These are phyloP conservation scores for Geranium rotundifolium DNA, from an alignment of 345 rosid genomes.

Conservation along the genomic window DNA sequence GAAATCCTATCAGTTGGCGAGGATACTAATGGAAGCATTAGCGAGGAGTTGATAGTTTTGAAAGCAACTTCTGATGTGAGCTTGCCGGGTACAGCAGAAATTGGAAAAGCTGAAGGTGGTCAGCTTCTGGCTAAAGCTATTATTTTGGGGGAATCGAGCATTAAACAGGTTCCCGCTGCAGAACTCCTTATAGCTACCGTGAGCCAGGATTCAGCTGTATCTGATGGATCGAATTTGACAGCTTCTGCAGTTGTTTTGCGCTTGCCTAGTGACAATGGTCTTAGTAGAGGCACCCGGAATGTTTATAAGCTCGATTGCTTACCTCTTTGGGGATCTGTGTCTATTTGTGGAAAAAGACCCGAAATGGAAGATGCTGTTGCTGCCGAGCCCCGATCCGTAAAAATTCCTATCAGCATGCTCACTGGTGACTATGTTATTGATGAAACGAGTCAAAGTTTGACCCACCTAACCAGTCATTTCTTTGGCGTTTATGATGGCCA, in stretches of 20 bases:
- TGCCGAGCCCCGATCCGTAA: constrained; percentile 45
- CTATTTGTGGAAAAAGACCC: constrained; percentile 63
- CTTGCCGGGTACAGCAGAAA: constrained; percentile 31
- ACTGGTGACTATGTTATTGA: constrained; percentile 42
- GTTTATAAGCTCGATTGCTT: constrained; percentile 74
- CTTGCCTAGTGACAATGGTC: constrained; percentile 43
- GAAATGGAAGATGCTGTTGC: constrained; percentile 92
- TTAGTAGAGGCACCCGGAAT: constrained; percentile 41
- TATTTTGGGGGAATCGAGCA: constrained; percentile 44
- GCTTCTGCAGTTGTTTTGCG: constrained; percentile 55
- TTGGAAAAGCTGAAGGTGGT: constrained; percentile 24
- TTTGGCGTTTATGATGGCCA: constrained; percentile 96
- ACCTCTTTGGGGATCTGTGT: constrained; percentile 80
- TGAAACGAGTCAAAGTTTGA: constrained; percentile 49
- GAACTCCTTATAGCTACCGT: constrained; percentile 45
- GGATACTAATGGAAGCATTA: constrained; percentile 33
- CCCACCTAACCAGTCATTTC: constrained; percentile 71
- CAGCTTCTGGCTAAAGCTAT: constrained; percentile 52
- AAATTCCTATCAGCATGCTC: constrained; percentile 77
- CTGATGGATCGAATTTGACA: constrained; percentile 26
- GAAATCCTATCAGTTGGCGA: constrained; percentile 37
- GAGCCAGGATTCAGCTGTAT: constrained; percentile 30
- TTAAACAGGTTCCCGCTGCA: constrained; percentile 51
- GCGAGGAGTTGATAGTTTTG: constrained; percentile 47
- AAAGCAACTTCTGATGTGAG: constrained; percentile 39